Evolutionary conservation across 495 filamentous ascomycete genomes (phyloP), one percentile per base, ranked within the genome.

Genomic region (Trichoderma gamsii): DNA sequence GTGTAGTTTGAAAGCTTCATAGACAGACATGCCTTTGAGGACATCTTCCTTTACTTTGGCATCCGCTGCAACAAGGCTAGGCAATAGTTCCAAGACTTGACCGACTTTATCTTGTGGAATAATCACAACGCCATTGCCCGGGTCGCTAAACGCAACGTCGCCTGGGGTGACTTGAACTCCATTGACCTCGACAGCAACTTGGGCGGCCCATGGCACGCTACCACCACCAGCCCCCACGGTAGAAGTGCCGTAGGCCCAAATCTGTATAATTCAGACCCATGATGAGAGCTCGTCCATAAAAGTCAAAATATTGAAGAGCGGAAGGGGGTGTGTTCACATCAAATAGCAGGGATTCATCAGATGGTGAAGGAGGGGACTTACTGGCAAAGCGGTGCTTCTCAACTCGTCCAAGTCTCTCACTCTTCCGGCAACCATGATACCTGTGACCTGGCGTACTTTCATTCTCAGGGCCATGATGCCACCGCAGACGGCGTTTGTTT

Each of bases 401-500:
- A 90, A 70, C 69, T 87, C 83, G 0, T 69, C 77, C 43, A 90
- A 68, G 77, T 91, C 89, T n/a, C 89, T 78, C 1, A 88, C 83
- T 38, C 88, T 74, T 0, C 89, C 89, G 67, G 82, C 78, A 0
- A 89, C 84, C 23, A 91, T 77, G 4, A 85, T 81, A 15, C 77
- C 86, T 66, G 74, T 76, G 0, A 83, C 82, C 1, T 76, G 83
- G 0, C 85, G 76, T 8, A 75, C 69, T 67, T 83, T 84, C 83
- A 90, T 87, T 29, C 88, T 76, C 15, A 81, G 77, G 1, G 87
- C 89, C 80, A 90, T 88, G 67, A 91, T 89, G 2, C 87, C 88
- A 41, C 89, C 89, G 0, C 89, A 76, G 13, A 88, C 83, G 12
- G 88, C 89, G 72, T 85, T 88, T 35, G 80, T 79, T 74, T 89